These are phyloP conservation scores for Pholiota conissans DNA, from an alignment of 768 basidiomycete genomes.

Conservation along the genomic window DNA sequence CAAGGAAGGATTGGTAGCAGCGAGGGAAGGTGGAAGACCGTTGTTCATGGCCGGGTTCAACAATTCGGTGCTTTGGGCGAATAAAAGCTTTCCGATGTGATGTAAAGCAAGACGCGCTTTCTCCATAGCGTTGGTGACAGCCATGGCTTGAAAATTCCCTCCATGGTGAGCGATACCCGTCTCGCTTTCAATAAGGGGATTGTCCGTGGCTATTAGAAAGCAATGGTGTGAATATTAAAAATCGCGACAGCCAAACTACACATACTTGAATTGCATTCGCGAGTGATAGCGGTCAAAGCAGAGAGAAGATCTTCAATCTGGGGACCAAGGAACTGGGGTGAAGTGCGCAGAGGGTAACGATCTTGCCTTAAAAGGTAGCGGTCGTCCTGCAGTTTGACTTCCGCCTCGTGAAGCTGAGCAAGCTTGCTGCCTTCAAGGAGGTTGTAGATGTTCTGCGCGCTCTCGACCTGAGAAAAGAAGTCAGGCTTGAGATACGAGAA, in stretches of 20 bases:
- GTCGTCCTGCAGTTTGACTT: constrained; percentile 65
- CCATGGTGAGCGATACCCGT: constrained; percentile 70
- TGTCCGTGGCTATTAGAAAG: constrained; percentile 64
- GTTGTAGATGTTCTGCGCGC: constrained; percentile 59
- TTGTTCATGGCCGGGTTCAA: constrained; percentile 81
- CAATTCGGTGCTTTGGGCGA: constrained; percentile 72
- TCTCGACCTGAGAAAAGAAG: constrained; percentile 54
- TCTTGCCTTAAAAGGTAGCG: constrained; percentile 74
- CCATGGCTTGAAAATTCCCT: constrained; percentile 89
- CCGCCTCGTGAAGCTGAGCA: constrained; percentile 59
- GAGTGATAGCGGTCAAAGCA: constrained; percentile 56
- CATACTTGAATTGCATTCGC: constrained; percentile 81
- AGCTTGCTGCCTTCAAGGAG: constrained; percentile 63
- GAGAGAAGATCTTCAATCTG: constrained; percentile 74
- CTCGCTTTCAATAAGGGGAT: constrained; percentile 74
- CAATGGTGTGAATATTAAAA: constrained; percentile 7
- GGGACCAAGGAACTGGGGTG: constrained; percentile 79
- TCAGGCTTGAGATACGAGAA: not conserved
- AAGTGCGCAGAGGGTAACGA: constrained; percentile 65
- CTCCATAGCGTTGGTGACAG: constrained; percentile 81
- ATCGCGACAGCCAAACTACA: constrained; percentile 13
- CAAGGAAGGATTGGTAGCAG: constrained; percentile 72
- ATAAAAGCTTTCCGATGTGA: constrained; percentile 71
- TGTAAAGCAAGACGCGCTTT: constrained; percentile 74
- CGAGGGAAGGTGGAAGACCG: constrained; percentile 73